Conservation (phyloP, 2,329 filamentous ascomycete species). For the Apiospora marii region DNA sequence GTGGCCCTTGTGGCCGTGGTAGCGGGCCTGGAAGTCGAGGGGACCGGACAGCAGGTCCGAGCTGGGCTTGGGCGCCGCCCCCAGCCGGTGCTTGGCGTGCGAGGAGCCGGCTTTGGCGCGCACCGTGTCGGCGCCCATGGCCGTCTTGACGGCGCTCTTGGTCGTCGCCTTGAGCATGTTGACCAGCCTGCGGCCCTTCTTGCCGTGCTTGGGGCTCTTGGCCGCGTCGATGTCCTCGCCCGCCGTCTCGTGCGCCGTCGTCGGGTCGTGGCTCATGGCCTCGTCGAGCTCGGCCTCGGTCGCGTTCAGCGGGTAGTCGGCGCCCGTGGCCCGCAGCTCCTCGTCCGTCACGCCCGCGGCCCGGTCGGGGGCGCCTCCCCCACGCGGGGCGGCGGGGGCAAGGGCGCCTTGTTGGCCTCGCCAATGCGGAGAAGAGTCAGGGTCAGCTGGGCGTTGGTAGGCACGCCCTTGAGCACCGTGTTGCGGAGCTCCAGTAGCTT, state of each 20-base stretch:
- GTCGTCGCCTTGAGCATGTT: conserved; percentile 73
- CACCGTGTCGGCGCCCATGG: conserved; percentile 74
- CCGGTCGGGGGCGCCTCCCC: conserved; percentile 46
- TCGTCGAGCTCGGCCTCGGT: conserved; percentile 70
- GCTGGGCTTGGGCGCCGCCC: conserved; percentile 62
- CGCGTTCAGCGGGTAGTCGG: conserved; percentile 62
- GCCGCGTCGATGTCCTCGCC: conserved; percentile 54
- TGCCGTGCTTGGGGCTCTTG: conserved; percentile 51
- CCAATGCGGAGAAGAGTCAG: conserved; percentile 83
- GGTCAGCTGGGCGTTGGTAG: conserved; percentile 85
- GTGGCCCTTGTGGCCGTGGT: conserved; percentile 74
- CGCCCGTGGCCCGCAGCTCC: conserved; percentile 58
- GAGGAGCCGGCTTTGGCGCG: conserved; percentile 69
- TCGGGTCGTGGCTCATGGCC: conserved; percentile 60
- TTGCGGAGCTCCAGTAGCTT: conserved; percentile 78
- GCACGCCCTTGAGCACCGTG: conserved; percentile 80
- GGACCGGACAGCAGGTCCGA: conserved; percentile 65
- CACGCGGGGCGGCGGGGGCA: conserved; percentile 65
- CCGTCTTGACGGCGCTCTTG: conserved; percentile 76
- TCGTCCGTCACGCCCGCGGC: conserved; percentile 50
- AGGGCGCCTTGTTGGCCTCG: conserved; percentile 80
- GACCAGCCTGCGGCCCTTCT: conserved; percentile 58
- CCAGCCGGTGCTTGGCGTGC: conserved; percentile 74
- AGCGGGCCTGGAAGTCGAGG: conserved; percentile 77
- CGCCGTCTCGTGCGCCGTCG: conserved; percentile 42